Conservation (phyloP, 192 early-diverging fungal genomes). For the Coemansia pectinata region DNA sequence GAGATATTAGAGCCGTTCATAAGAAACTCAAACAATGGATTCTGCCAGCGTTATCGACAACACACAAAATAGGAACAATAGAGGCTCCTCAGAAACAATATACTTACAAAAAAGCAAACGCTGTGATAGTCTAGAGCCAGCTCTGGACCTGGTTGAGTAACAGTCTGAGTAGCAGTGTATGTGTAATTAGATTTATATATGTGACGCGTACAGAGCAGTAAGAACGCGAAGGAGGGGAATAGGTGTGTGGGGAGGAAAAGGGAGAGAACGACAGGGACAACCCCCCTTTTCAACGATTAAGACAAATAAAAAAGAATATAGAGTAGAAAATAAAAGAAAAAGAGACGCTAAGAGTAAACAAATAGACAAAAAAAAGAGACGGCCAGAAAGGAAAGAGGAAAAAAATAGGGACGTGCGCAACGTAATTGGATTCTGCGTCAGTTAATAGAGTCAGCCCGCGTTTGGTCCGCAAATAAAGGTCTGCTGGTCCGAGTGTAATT, state of each 20-base stretch:
- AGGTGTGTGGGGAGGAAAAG: background rate
- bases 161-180: background rate
- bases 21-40: background rate
- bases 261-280: background rate
- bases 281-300: background rate
- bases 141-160: background rate
- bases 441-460: background rate
- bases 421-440: background rate
- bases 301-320: background rate
- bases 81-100: background rate
- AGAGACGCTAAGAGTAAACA: background rate
- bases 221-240: background rate
- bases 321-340: background rate
- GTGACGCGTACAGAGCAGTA: conserved; percentile 1
- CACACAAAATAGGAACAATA: background rate
- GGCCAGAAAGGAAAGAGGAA: background rate
- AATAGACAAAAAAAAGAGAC: background rate
- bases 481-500: background rate
- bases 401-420: background rate
- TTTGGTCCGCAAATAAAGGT: background rate
- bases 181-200: background rate
- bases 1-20: conserved; percentile 5
- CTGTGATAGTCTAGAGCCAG: conserved; percentile 1
- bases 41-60: background rate
- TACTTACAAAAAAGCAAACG: background rate